These are phyloP conservation scores for Mortierella sp. DNA, from an alignment of 371 early-diverging fungal genomes.

Conservation along the genomic window DNA sequence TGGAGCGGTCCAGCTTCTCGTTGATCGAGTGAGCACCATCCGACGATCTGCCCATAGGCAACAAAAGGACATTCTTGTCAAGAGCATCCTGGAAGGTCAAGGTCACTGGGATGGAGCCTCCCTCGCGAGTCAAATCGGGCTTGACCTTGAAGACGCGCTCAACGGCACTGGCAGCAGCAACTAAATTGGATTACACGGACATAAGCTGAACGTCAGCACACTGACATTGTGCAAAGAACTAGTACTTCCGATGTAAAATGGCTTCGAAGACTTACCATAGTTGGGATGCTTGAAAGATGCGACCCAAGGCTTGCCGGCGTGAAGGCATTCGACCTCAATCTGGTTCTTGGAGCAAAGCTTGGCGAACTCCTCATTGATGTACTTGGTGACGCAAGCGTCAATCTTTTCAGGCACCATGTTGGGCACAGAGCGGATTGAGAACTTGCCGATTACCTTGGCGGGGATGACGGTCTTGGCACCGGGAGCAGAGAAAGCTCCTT, in stretches of 20 bases:
- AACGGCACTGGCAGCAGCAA: slow-evolving; percentile 90
- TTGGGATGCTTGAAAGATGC: slow-evolving; percentile 91
- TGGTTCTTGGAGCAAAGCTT: slow-evolving; percentile 91
- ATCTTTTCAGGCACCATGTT: slow-evolving; percentile 89
- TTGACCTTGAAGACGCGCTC: slow-evolving; percentile 88
- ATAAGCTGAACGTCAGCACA: too few species aligned
- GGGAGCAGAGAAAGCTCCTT: slow-evolving; percentile 94
- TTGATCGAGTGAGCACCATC: slow-evolving; percentile 97
- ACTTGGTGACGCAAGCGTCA: slow-evolving; percentile 76
- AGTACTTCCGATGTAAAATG: too few species aligned
- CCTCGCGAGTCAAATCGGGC: slow-evolving; percentile 97
- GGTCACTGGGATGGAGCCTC: slow-evolving; percentile 98
- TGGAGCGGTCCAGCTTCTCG: slow-evolving; percentile 93
- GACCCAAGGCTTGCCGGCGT: slow-evolving; percentile 95
- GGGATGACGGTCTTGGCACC: slow-evolving; percentile 98
- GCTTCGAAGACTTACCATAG: slow-evolving; percentile 73
- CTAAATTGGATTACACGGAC: too few species aligned
- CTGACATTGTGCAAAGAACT: too few species aligned
- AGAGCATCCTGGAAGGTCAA: slow-evolving; percentile 96
- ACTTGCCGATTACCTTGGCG: slow-evolving; percentile 95
- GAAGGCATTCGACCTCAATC: slow-evolving; percentile 75
- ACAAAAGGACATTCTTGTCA: slow-evolving; percentile 87
- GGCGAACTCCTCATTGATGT: slow-evolving; percentile 83
- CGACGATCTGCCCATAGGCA: slow-evolving; percentile 88
- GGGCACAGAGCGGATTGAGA: slow-evolving; percentile 94